phyloP scores from a whole-genome alignment of 2,329 filamentous ascomycete genomes.

The Monilinia vaccinii-corymbosi region DNA sequence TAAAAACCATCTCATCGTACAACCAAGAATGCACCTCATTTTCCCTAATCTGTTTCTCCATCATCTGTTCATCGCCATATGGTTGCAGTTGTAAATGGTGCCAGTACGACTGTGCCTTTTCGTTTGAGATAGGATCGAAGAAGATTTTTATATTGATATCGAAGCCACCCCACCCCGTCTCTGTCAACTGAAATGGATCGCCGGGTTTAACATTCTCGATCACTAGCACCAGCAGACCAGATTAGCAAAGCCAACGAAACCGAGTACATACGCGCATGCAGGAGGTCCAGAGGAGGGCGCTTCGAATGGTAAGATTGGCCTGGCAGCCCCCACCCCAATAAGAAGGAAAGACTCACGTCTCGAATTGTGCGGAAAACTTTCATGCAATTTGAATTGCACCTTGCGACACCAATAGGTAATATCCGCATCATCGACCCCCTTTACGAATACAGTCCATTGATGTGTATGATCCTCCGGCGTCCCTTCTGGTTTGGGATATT shows the following conservation, averaged over 20 bases:
- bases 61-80: conserved; percentile 72
- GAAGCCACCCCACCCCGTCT: conserved; percentile 98
- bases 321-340: not conserved
- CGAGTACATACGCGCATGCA: not conserved
- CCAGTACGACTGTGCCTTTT: conserved; percentile 94
- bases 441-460: conserved; percentile 91
- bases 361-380: conserved; percentile 87
- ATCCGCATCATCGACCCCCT: conserved; percentile 79
- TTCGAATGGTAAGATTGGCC: not conserved
- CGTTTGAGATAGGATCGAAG: conserved; percentile 76
- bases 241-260: not conserved
- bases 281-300: not conserved
- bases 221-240: conserved; percentile 32
- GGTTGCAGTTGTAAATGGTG: conserved; percentile 87
- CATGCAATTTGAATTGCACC: conserved; percentile 96
- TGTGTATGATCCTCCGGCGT: conserved; percentile 90
- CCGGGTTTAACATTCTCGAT: conserved; percentile 57
- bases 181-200: conserved; percentile 72
- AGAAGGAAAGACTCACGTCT: conserved; percentile 47
- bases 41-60: conserved; percentile 46
- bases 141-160: conserved; percentile 93
- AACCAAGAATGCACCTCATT: conserved; percentile 67
- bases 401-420: conserved; percentile 94
- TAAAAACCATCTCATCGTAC: conserved; percentile 94
- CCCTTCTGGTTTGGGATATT: conserved; percentile 63